A percentile compares a stretch with the other conserved stretches of the same genome.
These are phyloP conservation scores for Withania somnifera DNA, from an alignment of 305 asterid species.

Conservation along the genomic window DNA sequence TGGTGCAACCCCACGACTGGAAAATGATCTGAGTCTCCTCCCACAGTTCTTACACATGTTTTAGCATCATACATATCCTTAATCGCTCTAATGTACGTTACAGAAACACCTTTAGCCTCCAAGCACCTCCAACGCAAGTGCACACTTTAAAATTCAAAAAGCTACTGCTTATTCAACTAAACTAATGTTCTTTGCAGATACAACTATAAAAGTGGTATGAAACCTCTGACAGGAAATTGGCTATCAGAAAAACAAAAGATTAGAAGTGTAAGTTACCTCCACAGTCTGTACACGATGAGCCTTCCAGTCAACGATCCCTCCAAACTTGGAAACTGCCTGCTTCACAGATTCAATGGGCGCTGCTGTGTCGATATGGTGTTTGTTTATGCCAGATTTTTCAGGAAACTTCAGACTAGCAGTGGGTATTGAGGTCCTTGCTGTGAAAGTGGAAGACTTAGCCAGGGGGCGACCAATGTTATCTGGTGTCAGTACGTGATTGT, in stretches of 20 bases:
- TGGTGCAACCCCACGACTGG: no score
- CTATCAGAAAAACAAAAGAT: neutral
- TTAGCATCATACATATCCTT: no score
- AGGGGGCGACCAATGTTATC: slow-evolving; percentile 9
- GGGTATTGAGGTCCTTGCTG: slow-evolving; percentile 12
- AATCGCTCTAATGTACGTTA: no score
- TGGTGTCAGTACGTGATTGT: neutral
- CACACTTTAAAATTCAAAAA: neutral
- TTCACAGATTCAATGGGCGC: slow-evolving; percentile 89
- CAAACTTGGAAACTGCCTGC: slow-evolving; percentile 92
- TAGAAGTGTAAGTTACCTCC: slow-evolving; percentile 47
- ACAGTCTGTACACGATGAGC: slow-evolving; percentile 85
- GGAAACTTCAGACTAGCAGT: slow-evolving; percentile 14
- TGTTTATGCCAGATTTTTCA: slow-evolving; percentile 12
- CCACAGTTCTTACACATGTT: no score
- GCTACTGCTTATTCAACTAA: neutral
- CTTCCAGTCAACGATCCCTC: slow-evolving; percentile 98
- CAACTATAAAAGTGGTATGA: neutral
- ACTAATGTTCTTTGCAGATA: neutral
- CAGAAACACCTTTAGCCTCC: no score
- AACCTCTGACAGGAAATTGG: neutral
- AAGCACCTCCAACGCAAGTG: no score
- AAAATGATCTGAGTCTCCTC: no score
- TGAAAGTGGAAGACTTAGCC: slow-evolving; percentile 30
- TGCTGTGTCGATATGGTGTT: slow-evolving; percentile 68